Evolutionary conservation across 768 basidiomycete genomes (phyloP).

Genomic region (Melanogaster broomeanus): DNA sequence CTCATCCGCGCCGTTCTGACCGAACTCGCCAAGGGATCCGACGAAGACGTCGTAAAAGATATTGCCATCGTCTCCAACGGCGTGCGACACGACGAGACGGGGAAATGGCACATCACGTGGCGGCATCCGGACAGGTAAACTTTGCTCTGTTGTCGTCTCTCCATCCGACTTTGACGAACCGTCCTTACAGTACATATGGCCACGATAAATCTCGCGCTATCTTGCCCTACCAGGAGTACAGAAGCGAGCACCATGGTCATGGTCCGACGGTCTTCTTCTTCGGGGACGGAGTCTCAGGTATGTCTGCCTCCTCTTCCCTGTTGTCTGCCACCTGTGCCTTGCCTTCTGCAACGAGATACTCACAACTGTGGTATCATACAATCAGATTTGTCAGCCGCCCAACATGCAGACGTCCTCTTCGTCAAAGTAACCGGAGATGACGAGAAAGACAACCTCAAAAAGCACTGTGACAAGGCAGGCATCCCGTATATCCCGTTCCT

Average conservation of each 20-base stretch:
- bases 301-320: conserved; percentile 17
- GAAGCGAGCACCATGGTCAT: conserved; percentile 14
- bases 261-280: conserved; percentile 90
- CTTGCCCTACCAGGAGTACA: conserved; percentile 72
- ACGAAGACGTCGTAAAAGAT: conserved; percentile 61
- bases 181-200: conserved; percentile 66
- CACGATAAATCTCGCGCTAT: conserved; percentile 98
- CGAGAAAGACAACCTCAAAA: conserved; percentile 79
- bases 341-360: neutral
- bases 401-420: conserved; percentile 92
- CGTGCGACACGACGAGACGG: conserved; percentile 63
- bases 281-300: conserved; percentile 95
- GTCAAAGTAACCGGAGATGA: conserved; percentile 79
- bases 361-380: neutral
- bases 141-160: neutral
- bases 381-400: conserved; percentile 88
- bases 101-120: conserved; percentile 77
- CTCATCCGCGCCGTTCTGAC: conserved; percentile 90
- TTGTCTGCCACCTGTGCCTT: neutral
- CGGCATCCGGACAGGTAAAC: conserved; percentile 83
- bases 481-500: conserved; percentile 81
- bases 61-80: conserved; percentile 97
- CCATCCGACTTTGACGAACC: neutral
- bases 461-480: conserved; percentile 75
- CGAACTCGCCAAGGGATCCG: conserved; percentile 55